These are phyloP conservation scores for Oryza glumipatula DNA, from an alignment of 176 grass and related monocot genomes.

Conservation along the genomic window DNA sequence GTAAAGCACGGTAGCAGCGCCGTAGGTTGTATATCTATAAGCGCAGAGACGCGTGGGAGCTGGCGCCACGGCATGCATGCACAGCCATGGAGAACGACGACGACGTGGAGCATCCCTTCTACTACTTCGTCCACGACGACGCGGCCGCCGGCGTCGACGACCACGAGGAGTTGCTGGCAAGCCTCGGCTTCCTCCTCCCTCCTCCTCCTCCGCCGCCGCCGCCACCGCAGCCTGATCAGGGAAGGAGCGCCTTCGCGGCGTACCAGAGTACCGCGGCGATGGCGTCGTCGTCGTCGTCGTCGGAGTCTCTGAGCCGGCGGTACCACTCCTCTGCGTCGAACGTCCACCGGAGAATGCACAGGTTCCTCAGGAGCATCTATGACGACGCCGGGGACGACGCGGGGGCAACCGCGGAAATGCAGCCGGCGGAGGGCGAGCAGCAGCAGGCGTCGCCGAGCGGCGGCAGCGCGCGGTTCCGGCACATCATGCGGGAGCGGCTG, in stretches of 20 bases:
- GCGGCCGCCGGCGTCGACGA: background rate
- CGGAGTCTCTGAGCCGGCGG: background rate
- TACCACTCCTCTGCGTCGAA: background rate
- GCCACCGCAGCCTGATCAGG: background rate
- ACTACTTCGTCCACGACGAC: conserved; percentile 11
- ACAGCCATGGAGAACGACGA: conserved; percentile 17
- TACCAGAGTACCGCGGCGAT: background rate
- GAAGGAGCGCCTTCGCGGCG: conserved; percentile 27
- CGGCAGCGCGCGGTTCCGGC: conserved; percentile 40
- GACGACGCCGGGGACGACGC: background rate
- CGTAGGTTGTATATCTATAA: conserved; percentile 31
- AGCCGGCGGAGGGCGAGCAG: background rate
- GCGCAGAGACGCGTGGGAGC: background rate
- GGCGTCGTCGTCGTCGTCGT: background rate
- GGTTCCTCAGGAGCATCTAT: background rate
- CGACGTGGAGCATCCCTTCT: conserved; percentile 3
- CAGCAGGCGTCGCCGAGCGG: background rate
- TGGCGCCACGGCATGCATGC: background rate
- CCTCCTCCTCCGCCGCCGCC: no score
- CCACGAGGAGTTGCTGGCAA: conserved; percentile 4
- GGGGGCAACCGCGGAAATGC: background rate
- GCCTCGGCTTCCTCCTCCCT: conserved; percentile 13
- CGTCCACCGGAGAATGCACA: conserved; percentile 41
- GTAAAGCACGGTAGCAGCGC: background rate
- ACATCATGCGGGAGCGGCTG: conserved; percentile 59